phyloP scores from a whole-genome alignment of 2,329 filamentous ascomycete species.

The Fusarium abutilonis region DNA sequence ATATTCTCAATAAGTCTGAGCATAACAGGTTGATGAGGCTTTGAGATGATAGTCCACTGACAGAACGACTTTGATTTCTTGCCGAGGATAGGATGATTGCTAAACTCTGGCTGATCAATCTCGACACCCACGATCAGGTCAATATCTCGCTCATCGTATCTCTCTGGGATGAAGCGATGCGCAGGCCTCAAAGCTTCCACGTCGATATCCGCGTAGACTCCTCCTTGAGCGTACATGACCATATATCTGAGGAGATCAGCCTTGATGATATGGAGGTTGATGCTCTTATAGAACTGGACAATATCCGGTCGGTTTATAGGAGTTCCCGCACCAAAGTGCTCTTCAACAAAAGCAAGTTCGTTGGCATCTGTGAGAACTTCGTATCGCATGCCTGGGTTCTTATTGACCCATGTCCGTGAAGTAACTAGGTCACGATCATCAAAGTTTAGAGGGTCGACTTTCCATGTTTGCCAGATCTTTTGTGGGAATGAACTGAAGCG shows the following conservation, averaged over 20 bases:
- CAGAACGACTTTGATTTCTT: conserved; percentile 76
- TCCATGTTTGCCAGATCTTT: conserved; percentile 84
- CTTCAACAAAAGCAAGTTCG: conserved; percentile 73
- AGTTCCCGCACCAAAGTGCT: conserved; percentile 73
- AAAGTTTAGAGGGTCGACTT: conserved; percentile 72
- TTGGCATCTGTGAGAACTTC: conserved; percentile 77
- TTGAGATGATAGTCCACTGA: conserved; percentile 79
- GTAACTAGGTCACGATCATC: conserved; percentile 69
- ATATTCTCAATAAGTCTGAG: conserved; percentile 74
- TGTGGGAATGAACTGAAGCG: conserved; percentile 61
- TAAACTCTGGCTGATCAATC: conserved; percentile 74
- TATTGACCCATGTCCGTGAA: conserved; percentile 71
- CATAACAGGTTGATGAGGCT: conserved; percentile 74
- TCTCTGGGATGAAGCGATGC: conserved; percentile 55
- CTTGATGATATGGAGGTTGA: conserved; percentile 71
- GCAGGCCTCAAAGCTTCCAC: conserved; percentile 51
- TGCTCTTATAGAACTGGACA: conserved; percentile 66
- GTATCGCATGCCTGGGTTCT: conserved; percentile 73
- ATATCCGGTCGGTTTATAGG: conserved; percentile 72
- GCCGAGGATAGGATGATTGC: conserved; percentile 71
- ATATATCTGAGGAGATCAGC: conserved; percentile 75
- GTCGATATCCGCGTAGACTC: conserved; percentile 71
- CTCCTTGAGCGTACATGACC: conserved; percentile 78
- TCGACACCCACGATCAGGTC: conserved; percentile 77
- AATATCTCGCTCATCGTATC: conserved; percentile 70